phyloP scores from a whole-genome alignment of 768 basidiomycete genomes.

The Russula sp. region DNA sequence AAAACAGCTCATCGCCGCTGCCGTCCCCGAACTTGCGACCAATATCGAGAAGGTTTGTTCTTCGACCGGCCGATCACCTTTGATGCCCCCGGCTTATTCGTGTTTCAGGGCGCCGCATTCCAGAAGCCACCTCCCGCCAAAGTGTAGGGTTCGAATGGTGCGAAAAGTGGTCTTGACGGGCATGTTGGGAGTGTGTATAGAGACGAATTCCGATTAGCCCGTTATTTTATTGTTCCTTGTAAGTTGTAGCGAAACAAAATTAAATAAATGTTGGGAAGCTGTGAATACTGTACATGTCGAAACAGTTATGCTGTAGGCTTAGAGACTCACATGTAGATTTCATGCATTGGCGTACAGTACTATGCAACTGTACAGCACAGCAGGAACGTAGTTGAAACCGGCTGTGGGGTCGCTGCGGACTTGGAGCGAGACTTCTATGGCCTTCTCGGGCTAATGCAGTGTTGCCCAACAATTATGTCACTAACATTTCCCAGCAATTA shows the following conservation, averaged over 20 bases:
- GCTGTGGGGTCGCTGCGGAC: no score
- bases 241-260: background rate
- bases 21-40: conserved; percentile 69
- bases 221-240: background rate
- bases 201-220: background rate
- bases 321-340: background rate
- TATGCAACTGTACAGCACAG: no score
- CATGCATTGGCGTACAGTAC: background rate
- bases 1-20: conserved; percentile 70
- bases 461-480: no score
- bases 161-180: background rate
- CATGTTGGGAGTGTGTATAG: conserved; percentile 1
- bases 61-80: background rate
- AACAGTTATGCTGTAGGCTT: background rate
- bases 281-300: background rate
- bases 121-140: conserved; percentile 24
- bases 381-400: no score
- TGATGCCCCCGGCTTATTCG: background rate
- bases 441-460: no score
- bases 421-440: no score
- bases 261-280: conserved; percentile 5
- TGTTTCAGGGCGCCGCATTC: conserved; percentile 23
- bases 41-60: conserved; percentile 68
- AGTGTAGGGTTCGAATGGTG: conserved; percentile 5
- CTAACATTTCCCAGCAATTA: no score